These are phyloP conservation scores for Vanrija sp. DNA, from an alignment of 1,284 basidiomycete species.

Conservation along the genomic window DNA sequence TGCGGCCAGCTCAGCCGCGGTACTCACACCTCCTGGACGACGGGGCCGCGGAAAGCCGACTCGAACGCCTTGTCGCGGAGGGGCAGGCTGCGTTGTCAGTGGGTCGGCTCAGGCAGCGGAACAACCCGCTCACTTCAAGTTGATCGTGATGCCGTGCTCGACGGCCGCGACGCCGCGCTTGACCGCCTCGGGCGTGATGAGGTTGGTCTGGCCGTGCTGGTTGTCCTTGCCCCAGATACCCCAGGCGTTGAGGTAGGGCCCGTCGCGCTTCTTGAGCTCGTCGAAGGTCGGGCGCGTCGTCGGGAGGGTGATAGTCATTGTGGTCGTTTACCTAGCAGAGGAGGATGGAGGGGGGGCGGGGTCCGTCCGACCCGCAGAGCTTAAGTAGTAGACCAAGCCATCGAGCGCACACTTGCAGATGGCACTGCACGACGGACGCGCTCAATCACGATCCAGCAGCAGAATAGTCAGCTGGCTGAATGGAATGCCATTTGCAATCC, in stretches of 20 bases:
- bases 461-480: no score
- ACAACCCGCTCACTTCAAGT: constrained; percentile 27
- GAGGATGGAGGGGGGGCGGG: no score
- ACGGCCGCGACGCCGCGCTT: constrained; percentile 28
- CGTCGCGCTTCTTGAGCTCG: constrained; percentile 20
- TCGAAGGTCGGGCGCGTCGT: constrained; percentile 16
- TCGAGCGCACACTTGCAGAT: no score
- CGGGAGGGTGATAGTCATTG: no score
- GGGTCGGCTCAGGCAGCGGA: no score
- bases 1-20: no score
- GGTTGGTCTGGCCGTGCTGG: constrained; percentile 34
- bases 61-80: background rate
- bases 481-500: no score
- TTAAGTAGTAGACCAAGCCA: no score
- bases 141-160: constrained; percentile 31
- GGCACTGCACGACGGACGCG: no score
- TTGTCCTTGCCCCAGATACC: constrained; percentile 28
- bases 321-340: no score
- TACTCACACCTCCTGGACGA: constrained; percentile 2
- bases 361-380: no score
- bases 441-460: no score
- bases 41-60: background rate
- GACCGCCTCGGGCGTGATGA: constrained; percentile 31
- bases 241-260: constrained; percentile 37
- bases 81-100: background rate